Evolutionary conservation across 805 yeast genomes (phyloP).

Genomic region (Babjeviella inositovora): DNA sequence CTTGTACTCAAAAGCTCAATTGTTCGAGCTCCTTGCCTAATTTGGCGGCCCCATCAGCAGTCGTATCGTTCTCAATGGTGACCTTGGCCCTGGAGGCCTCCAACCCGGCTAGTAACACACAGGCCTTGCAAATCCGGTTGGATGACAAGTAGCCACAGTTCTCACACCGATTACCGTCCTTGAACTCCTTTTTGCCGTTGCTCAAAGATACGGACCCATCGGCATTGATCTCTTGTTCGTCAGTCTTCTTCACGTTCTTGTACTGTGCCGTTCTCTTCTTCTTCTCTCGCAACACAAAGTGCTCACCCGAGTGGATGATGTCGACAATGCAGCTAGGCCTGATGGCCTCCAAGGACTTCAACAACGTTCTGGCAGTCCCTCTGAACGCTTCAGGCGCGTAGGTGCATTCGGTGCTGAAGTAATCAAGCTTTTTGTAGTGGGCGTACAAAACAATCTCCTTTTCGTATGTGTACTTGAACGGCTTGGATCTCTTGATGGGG

Average conservation of each 20-base stretch:
- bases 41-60: conserved; percentile 50
- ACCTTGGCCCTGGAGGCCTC: conserved; percentile 62
- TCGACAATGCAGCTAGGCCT: conserved; percentile 91
- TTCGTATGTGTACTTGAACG: conserved; percentile 90
- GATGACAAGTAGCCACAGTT: conserved; percentile 87
- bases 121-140: conserved; percentile 84
- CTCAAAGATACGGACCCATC: conserved; percentile 46
- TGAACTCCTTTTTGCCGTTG: conserved; percentile 11
- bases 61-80: conserved; percentile 29
- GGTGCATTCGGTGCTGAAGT: conserved; percentile 93
- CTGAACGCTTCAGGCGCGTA: conserved; percentile 98
- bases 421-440: conserved; percentile 87
- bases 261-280: conserved; percentile 23
- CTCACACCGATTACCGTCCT: conserved; percentile 66
- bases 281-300: conserved; percentile 47
- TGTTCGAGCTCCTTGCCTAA: conserved; percentile 44
- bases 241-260: conserved; percentile 11
- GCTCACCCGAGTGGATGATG: conserved; percentile 88
- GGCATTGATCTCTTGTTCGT: conserved; percentile 34
- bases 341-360: conserved; percentile 79
- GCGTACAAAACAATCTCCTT: conserved; percentile 97
- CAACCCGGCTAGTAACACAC: conserved; percentile 72
- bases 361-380: conserved; percentile 88
- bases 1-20: conserved; percentile 30
- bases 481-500: conserved; percentile 87